phyloP scores from a whole-genome alignment of 345 rosid species.

The Anacardium occidentale region DNA sequence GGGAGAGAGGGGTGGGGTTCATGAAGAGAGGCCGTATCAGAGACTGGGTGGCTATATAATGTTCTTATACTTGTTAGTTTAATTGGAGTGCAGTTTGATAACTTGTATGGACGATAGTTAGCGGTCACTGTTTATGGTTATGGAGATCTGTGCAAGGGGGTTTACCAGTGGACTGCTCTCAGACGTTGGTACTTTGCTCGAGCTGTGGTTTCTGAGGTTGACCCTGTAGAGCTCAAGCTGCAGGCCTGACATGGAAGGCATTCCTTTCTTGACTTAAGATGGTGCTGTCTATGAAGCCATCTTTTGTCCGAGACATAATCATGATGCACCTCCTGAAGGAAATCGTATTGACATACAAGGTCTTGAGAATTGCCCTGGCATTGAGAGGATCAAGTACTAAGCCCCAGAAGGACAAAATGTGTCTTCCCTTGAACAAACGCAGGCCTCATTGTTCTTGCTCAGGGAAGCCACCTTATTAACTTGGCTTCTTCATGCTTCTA shows the following conservation, averaged over 20 bases:
- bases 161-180: neutral
- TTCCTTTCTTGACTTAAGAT: neutral
- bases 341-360: neutral
- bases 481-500: too few species aligned
- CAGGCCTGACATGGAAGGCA: neutral
- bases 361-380: neutral
- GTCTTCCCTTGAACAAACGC: slow-evolving; percentile 48
- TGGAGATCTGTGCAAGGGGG: neutral
- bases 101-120: too few species aligned
- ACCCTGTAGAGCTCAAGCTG: neutral
- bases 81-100: too few species aligned
- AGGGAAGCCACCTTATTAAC: slow-evolving; percentile 56
- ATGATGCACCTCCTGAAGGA: neutral
- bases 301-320: neutral
- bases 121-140: too few species aligned
- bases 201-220: neutral
- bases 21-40: too few species aligned
- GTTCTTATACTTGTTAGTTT: too few species aligned
- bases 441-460: slow-evolving; percentile 56
- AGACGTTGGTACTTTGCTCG: neutral
- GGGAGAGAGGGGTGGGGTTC: too few species aligned
- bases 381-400: neutral
- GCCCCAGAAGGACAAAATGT: slow-evolving; percentile 13
- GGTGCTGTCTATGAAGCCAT: neutral
- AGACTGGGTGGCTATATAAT: too few species aligned